Evolutionary conservation across 805 yeast genomes (phyloP).

Genomic region (Cyberlindnera mississippiensis): DNA sequence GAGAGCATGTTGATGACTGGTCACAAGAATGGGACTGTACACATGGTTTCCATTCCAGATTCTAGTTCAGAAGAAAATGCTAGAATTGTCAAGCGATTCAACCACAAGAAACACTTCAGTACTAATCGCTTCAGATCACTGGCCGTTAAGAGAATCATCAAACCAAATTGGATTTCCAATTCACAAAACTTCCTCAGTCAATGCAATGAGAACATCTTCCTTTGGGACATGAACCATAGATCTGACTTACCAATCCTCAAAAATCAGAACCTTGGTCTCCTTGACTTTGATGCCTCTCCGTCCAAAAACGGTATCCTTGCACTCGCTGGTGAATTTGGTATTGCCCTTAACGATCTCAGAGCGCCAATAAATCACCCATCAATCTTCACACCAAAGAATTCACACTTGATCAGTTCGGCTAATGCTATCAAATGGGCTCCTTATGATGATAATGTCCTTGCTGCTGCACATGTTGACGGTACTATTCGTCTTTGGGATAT

Average conservation of each 20-base stretch:
- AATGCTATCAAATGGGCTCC: slow-evolving; percentile 61
- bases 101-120: slow-evolving; percentile 64
- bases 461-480: slow-evolving; percentile 58
- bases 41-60: slow-evolving; percentile 66
- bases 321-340: slow-evolving; percentile 67
- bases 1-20: slow-evolving; percentile 58
- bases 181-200: slow-evolving; percentile 44
- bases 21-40: slow-evolving; percentile 70
- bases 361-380: slow-evolving; percentile 30
- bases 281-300: slow-evolving; percentile 46
- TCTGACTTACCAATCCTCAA: slow-evolving; percentile 56
- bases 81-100: slow-evolving; percentile 71
- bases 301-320: slow-evolving; percentile 51
- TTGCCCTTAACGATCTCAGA: slow-evolving; percentile 70
- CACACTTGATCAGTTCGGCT: slow-evolving; percentile 29
- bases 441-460: slow-evolving; percentile 53
- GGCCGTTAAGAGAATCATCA: slow-evolving; percentile 15
- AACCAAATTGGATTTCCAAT: slow-evolving; percentile 28
- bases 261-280: slow-evolving; percentile 46
- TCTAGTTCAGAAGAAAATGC: slow-evolving; percentile 50
- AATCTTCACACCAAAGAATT: slow-evolving; percentile 40
- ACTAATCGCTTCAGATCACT: slow-evolving; percentile 19
- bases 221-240: slow-evolving; percentile 67
- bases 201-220: slow-evolving; percentile 65
- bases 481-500: slow-evolving; percentile 72